A percentile compares a stretch with the other conserved stretches of the same genome.
Conservation (phyloP, 2,329 filamentous ascomycete species). For the Aspergillus viridinutans region DNA sequence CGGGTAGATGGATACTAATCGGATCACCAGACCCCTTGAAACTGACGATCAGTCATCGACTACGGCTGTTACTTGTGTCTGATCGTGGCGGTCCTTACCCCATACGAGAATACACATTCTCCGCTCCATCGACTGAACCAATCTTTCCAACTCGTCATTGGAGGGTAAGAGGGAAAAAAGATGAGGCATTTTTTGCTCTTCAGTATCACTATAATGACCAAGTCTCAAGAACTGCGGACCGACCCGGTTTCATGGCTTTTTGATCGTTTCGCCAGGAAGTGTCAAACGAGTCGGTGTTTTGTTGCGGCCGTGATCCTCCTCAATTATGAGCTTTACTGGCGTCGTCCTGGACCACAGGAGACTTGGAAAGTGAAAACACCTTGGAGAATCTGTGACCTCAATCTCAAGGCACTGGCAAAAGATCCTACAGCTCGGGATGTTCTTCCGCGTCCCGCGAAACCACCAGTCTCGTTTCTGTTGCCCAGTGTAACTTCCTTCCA, state of each 20-base stretch:
- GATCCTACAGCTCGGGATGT: background rate
- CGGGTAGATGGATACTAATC: background rate
- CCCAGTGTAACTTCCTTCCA: background rate
- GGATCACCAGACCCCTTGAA: background rate
- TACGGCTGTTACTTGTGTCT: background rate
- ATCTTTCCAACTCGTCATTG: background rate
- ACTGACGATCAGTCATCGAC: background rate
- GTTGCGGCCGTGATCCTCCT: background rate
- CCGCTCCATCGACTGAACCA: background rate
- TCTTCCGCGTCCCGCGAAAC: background rate
- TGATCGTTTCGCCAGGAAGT: background rate
- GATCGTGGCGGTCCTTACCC: background rate
- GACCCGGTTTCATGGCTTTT: background rate
- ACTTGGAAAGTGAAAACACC: background rate
- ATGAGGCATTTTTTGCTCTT: background rate
- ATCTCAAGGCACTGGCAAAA: background rate
- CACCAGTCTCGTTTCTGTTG: background rate
- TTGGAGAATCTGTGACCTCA: background rate
- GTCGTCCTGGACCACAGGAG: background rate
- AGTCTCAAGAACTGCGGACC: background rate
- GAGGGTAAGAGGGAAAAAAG: background rate
- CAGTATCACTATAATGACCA: background rate
- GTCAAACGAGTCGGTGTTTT: background rate
- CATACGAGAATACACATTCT: background rate
- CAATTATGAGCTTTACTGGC: background rate